phyloP scores from a whole-genome alignment of 768 basidiomycete species.

The Pisolithus marmoratus region DNA sequence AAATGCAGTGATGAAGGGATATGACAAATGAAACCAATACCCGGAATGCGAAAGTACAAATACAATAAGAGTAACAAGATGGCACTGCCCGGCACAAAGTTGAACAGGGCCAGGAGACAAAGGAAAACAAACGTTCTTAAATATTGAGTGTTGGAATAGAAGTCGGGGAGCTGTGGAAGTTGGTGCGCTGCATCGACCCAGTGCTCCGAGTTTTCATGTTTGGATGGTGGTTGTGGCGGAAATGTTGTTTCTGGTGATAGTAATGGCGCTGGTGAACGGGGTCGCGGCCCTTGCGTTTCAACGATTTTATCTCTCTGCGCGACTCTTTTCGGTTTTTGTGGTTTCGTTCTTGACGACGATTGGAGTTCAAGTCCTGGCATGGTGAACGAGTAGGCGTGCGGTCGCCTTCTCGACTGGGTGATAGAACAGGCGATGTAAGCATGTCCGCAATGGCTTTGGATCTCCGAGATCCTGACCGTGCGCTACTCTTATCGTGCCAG shows the following conservation, averaged over 20 bases:
- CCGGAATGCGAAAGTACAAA: slow-evolving; percentile 3
- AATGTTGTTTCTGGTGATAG: slow-evolving; percentile 41
- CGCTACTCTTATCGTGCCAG: slow-evolving; percentile 35
- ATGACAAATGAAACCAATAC: neutral
- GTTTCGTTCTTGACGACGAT: slow-evolving; percentile 34
- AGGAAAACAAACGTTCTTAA: slow-evolving; percentile 5
- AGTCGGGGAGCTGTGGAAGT: slow-evolving; percentile 32
- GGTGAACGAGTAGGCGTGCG: slow-evolving; percentile 44
- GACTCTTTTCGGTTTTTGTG: slow-evolving; percentile 60
- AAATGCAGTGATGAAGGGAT: neutral
- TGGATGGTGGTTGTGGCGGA: slow-evolving; percentile 55
- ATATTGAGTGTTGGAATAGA: slow-evolving; percentile 24
- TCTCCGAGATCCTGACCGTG: slow-evolving; percentile 20
- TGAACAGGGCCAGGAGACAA: neutral
- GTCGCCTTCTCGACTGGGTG: slow-evolving; percentile 51
- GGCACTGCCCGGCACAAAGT: neutral
- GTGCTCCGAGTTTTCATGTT: slow-evolving; percentile 57
- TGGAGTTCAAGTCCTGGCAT: slow-evolving; percentile 29
- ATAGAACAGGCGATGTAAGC: slow-evolving; percentile 45
- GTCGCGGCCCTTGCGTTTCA: slow-evolving; percentile 53
- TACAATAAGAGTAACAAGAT: slow-evolving; percentile 15
- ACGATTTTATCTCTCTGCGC: slow-evolving; percentile 60
- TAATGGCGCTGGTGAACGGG: slow-evolving; percentile 33
- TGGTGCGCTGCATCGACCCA: slow-evolving; percentile 47
- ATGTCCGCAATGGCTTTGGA: slow-evolving; percentile 29